A percentile compares a stretch with the other conserved stretches of the same genome.
Evolutionary conservation across 2,329 filamentous ascomycete species (phyloP).

Genomic region (Colletotrichum musae): DNA sequence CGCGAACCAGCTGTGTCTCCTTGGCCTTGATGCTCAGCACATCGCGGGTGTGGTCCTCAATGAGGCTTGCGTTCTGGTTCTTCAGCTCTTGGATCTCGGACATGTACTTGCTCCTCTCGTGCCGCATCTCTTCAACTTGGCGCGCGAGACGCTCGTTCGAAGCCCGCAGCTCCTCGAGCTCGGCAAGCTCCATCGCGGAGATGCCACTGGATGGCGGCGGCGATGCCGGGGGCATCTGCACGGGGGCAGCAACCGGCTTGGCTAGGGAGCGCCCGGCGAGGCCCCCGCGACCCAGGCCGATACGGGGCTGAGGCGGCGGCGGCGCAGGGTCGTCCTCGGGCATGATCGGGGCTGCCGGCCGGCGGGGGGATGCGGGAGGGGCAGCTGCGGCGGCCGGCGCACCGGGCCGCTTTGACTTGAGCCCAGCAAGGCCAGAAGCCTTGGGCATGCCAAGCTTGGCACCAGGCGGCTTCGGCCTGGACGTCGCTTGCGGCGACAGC

Average conservation of each 20-base stretch:
- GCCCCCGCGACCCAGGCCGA: slow-evolving; percentile 82
- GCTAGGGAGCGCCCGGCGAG: slow-evolving; percentile 88
- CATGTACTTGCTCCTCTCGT: slow-evolving; percentile 84
- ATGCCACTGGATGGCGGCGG: slow-evolving; percentile 76
- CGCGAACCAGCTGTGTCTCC: slow-evolving; percentile 95
- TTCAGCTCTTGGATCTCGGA: slow-evolving; percentile 95
- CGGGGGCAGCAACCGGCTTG: slow-evolving; percentile 74
- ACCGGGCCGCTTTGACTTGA: slow-evolving; percentile 72
- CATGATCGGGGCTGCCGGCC: slow-evolving; percentile 63
- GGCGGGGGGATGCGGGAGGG: slow-evolving; percentile 60
- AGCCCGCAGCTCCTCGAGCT: slow-evolving; percentile 88
- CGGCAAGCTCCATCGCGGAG: slow-evolving; percentile 86
- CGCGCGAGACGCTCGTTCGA: slow-evolving; percentile 85
- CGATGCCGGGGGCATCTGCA: slow-evolving; percentile 65
- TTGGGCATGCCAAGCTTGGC: slow-evolving; percentile 72
- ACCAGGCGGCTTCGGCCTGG: slow-evolving; percentile 60
- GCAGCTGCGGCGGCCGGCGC: slow-evolving; percentile 39
- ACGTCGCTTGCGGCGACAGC: slow-evolving; percentile 70
- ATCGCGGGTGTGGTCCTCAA: slow-evolving; percentile 96
- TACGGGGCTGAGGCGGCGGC: slow-evolving; percentile 72
- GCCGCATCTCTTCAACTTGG: slow-evolving; percentile 83
- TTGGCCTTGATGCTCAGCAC: slow-evolving; percentile 98
- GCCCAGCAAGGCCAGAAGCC: slow-evolving; percentile 64
- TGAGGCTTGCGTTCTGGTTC: slow-evolving; percentile 95
- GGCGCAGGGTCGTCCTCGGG: slow-evolving; percentile 71